A percentile compares a stretch with the other conserved stretches of the same genome.
Evolutionary conservation across 306 rosid genomes (phyloP).

Genomic region (Gillenia trifoliata): DNA sequence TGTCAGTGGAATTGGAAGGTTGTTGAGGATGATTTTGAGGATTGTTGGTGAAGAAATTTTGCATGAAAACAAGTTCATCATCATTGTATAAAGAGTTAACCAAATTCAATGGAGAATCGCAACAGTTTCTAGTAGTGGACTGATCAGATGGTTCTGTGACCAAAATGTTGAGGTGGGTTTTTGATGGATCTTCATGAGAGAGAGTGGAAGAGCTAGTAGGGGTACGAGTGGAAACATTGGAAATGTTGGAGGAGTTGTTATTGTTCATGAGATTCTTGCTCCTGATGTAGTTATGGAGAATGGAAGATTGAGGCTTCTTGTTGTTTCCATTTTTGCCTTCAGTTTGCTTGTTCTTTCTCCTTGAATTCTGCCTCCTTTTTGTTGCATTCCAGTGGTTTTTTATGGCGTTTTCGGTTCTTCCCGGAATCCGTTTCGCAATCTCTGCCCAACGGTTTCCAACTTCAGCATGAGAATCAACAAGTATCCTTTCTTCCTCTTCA

Average conservation of each 20-base stretch:
- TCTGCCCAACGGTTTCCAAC: conserved; percentile 88
- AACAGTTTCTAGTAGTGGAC: conserved; percentile 5
- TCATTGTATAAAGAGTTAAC: conserved; percentile 17
- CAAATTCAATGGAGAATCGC: conserved; percentile 21
- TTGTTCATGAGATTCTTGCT: conserved; percentile 15
- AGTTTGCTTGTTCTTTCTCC: conserved; percentile 59
- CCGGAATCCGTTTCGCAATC: conserved; percentile 67
- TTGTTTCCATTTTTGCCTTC: conserved; percentile 7
- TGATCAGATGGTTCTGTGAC: conserved; percentile 30
- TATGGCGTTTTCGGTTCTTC: conserved; percentile 83
- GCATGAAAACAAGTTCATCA: conserved; percentile 70
- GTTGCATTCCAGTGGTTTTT: conserved; percentile 98
- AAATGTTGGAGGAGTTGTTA: not conserved
- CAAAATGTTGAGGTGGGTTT: conserved; percentile 2
- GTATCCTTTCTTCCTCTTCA: conserved; percentile 66
- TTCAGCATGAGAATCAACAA: conserved; percentile 57
- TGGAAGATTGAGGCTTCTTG: conserved; percentile 25
- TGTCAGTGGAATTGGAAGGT: not conserved
- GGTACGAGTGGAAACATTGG: not conserved
- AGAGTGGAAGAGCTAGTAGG: conserved; percentile 9
- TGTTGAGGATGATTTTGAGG: not conserved
- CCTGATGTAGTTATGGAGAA: conserved; percentile 74
- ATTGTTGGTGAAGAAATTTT: conserved; percentile 29
- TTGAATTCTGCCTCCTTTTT: conserved; percentile 74
- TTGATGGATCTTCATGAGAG: not conserved